These are phyloP conservation scores for Starmera dryadoides DNA, from an alignment of 805 yeast species.

Conservation along the genomic window DNA sequence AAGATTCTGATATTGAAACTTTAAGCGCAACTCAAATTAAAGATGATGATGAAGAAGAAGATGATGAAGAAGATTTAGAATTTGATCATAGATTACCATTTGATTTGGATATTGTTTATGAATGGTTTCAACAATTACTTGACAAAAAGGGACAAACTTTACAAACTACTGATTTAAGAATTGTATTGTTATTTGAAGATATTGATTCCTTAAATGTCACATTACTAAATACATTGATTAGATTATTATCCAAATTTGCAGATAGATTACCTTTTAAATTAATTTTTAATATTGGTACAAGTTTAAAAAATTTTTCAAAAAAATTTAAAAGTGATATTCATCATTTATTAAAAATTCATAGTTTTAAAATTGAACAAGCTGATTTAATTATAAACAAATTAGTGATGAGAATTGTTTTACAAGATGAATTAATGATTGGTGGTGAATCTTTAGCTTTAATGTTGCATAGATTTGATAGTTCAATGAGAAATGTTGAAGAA, in stretches of 20 bases:
- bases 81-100: conserved; percentile 16
- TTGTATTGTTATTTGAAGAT: conserved; percentile 18
- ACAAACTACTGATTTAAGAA: conserved; percentile 6
- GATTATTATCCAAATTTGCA: conserved; percentile 9
- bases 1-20: conserved; percentile 2
- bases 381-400: conserved; percentile 15
- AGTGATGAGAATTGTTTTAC: conserved; percentile 12
- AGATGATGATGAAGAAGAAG: conserved; percentile 11
- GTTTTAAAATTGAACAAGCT: conserved; percentile 18
- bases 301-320: conserved; percentile 9
- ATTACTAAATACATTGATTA: conserved; percentile 13
- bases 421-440: conserved; percentile 12
- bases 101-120: conserved; percentile 18
- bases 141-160: conserved; percentile 1
- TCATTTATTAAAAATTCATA: conserved; percentile 8
- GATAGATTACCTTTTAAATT: conserved; percentile 16
- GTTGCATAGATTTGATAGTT: conserved; percentile 13
- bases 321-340: conserved; percentile 12
- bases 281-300: conserved; percentile 17
- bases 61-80: background rate
- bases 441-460: conserved; percentile 13
- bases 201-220: conserved; percentile 16
- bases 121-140: conserved; percentile 15
- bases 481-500: conserved; percentile 18
- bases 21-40: conserved; percentile 1